Conservation (phyloP, 768 basidiomycete species). For the Pulveroboletus sp. region DNA sequence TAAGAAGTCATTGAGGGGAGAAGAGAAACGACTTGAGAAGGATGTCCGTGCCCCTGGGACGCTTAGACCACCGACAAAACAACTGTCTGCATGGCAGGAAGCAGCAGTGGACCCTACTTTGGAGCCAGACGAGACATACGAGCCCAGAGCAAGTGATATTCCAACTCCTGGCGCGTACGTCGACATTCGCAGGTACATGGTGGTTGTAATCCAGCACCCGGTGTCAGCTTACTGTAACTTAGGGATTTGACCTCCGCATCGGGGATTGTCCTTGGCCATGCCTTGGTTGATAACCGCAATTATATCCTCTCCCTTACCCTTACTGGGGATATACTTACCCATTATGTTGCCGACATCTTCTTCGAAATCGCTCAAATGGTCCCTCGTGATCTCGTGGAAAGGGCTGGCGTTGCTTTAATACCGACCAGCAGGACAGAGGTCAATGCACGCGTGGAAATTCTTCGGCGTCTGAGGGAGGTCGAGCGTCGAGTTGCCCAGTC, state of each 20-base stretch:
- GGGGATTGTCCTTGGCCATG: slow-evolving; percentile 28
- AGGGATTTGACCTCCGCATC: slow-evolving; percentile 21
- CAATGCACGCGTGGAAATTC: slow-evolving; percentile 59
- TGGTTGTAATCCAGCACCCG: not conserved
- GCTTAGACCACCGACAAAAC: slow-evolving; percentile 20
- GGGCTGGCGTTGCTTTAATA: slow-evolving; percentile 40
- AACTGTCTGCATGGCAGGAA: slow-evolving; percentile 24
- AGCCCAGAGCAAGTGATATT: slow-evolving; percentile 13
- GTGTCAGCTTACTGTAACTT: slow-evolving; percentile 7
- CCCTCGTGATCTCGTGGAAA: slow-evolving; percentile 38
- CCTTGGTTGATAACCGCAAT: slow-evolving; percentile 29
- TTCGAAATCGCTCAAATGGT: slow-evolving; percentile 59
- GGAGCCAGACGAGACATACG: slow-evolving; percentile 13
- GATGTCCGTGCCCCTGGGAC: slow-evolving; percentile 13
- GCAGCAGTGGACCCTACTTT: slow-evolving; percentile 12
- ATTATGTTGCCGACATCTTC: slow-evolving; percentile 48
- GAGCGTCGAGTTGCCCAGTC: slow-evolving; percentile 44
- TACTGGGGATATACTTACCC: slow-evolving; percentile 49
- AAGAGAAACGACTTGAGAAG: slow-evolving; percentile 35
- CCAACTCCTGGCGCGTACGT: slow-evolving; percentile 46
- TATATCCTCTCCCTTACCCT: slow-evolving; percentile 29
- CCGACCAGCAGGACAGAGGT: slow-evolving; percentile 35
- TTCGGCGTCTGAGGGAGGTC: slow-evolving; percentile 54
- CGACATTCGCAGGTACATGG: slow-evolving; percentile 46
- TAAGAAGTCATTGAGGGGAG: slow-evolving; percentile 33